These are phyloP conservation scores for Blastomyces gilchristii DNA, from an alignment of 2,329 filamentous ascomycete species.

Conservation along the genomic window DNA sequence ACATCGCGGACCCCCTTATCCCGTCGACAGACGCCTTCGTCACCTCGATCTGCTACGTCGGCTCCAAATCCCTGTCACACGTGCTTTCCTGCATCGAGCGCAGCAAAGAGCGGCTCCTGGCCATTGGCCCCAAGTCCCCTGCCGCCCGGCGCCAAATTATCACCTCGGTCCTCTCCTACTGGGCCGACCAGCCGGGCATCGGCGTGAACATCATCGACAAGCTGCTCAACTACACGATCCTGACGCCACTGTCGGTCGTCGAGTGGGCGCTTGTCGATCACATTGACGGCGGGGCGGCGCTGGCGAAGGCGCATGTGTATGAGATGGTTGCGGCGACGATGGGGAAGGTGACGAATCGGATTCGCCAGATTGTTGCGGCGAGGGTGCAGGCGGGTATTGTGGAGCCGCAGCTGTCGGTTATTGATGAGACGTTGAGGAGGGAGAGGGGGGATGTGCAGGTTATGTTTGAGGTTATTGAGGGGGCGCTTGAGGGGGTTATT, in stretches of 20 bases:
- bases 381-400: conserved; percentile 48
- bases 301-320: conserved; percentile 68
- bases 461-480: conserved; percentile 71
- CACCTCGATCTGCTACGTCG: conserved; percentile 85
- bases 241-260: conserved; percentile 74
- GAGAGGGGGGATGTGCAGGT: conserved; percentile 67
- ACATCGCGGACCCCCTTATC: conserved; percentile 63
- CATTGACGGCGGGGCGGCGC: conserved; percentile 52
- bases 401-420: conserved; percentile 44
- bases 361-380: conserved; percentile 65
- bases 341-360: conserved; percentile 76
- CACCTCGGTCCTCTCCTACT: conserved; percentile 81
- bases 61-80: conserved; percentile 91
- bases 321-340: conserved; percentile 86
- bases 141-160: conserved; percentile 79
- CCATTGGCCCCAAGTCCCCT: conserved; percentile 64
- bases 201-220: conserved; percentile 92
- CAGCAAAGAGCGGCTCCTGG: conserved; percentile 76
- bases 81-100: conserved; percentile 93
- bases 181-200: conserved; percentile 82
- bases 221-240: conserved; percentile 90
- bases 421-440: conserved; percentile 56
- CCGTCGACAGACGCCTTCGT: conserved; percentile 89
- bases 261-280: conserved; percentile 75
- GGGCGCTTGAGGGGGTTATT: conserved; percentile 61